Percentiles rank a stretch among this genome's conserved stretches.
These are phyloP conservation scores for Nakazawaea peltata DNA, from an alignment of 805 yeast species.

Conservation along the genomic window DNA sequence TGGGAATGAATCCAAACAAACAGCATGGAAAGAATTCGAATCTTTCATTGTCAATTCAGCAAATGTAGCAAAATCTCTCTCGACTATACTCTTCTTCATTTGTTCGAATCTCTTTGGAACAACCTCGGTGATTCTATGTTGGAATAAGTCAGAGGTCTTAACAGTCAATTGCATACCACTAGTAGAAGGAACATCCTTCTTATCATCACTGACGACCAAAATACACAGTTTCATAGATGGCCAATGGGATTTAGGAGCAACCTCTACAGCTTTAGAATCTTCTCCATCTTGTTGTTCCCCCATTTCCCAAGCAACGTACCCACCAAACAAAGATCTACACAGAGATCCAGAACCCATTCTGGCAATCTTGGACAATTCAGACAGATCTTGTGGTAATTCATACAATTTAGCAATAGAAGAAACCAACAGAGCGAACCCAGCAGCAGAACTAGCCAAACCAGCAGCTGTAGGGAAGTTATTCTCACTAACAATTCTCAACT, in stretches of 20 bases:
- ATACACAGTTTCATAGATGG: slow-evolving; percentile 88
- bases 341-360: slow-evolving; percentile 99
- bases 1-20: slow-evolving; percentile 92
- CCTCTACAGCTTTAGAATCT: slow-evolving; percentile 90
- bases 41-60: slow-evolving; percentile 93
- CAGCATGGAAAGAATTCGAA: slow-evolving; percentile 96
- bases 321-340: slow-evolving; percentile 94
- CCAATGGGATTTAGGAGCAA: slow-evolving; percentile 85
- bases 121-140: slow-evolving; percentile 66
- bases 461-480: slow-evolving; percentile 99
- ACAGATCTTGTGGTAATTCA: slow-evolving; percentile 73
- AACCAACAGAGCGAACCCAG: slow-evolving; percentile 96
- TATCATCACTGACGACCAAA: slow-evolving; percentile 85
- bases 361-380: slow-evolving; percentile 88
- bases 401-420: slow-evolving; percentile 81
- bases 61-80: slow-evolving; percentile 70
- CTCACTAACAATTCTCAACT: slow-evolving; percentile 78
- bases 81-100: slow-evolving; percentile 71
- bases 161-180: slow-evolving; percentile 97
- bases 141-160: slow-evolving; percentile 77
- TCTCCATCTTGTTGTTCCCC: slow-evolving; percentile 69
- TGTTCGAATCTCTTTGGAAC: slow-evolving; percentile 81
- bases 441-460: slow-evolving; percentile 95
- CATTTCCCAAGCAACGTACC: slow-evolving; percentile 99
- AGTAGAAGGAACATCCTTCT: slow-evolving; percentile 92